Conservation (phyloP, 306 rosid species). For the Vigna radiata region DNA sequence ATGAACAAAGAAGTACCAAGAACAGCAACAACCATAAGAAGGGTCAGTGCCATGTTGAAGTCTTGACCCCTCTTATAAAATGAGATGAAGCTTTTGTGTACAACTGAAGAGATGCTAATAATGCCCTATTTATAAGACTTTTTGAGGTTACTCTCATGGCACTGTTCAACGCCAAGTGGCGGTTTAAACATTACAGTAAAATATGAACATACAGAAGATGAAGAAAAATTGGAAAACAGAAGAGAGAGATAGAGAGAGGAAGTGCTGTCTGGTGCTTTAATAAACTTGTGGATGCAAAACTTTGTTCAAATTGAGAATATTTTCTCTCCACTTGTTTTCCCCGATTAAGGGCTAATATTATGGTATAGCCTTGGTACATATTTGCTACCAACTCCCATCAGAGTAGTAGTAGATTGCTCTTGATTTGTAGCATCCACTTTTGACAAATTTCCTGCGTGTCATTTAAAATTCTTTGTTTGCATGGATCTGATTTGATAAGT, state of each 20-base stretch:
- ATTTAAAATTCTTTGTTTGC: slow-evolving; percentile 1
- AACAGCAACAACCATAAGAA: slow-evolving; percentile 64
- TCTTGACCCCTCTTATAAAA: slow-evolving; percentile 7
- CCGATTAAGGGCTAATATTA: slow-evolving; percentile 4
- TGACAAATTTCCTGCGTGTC: slow-evolving; percentile 39
- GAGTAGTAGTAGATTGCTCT: slow-evolving; percentile 36
- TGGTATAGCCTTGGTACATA: neutral
- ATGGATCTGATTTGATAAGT: slow-evolving; percentile 23
- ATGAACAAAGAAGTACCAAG: slow-evolving; percentile 55
- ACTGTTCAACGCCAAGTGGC: slow-evolving; percentile 28
- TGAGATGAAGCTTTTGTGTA: slow-evolving; percentile 33
- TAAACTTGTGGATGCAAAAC: slow-evolving; percentile 37
- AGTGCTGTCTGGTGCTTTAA: slow-evolving; percentile 23
- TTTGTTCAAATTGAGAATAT: slow-evolving; percentile 14
- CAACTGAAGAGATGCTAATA: slow-evolving; percentile 7
- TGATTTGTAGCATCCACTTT: slow-evolving; percentile 42
- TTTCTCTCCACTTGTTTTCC: slow-evolving; percentile 41
- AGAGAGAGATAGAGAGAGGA: neutral
- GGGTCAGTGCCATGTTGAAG: slow-evolving; percentile 50
- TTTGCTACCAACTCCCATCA: slow-evolving; percentile 26
- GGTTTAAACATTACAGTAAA: slow-evolving; percentile 23
- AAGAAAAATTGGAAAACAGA: neutral
- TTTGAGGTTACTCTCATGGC: neutral
- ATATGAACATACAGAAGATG: neutral
- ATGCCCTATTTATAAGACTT: slow-evolving; percentile 37